Conservation (phyloP, 257 asterid genomes). For the Fraxinus cuspidata region DNA sequence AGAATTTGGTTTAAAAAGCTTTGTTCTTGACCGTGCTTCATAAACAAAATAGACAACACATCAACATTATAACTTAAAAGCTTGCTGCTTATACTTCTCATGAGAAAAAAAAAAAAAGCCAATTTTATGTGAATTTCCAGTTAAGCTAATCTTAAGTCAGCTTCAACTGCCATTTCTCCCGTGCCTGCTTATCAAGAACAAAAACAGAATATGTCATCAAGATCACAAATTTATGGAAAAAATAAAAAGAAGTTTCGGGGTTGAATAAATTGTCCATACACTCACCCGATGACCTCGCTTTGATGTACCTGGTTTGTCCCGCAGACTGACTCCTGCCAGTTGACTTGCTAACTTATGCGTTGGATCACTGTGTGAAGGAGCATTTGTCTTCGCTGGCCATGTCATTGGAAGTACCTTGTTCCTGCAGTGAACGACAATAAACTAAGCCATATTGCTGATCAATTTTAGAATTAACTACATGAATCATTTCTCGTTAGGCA, state of each 20-base stretch:
- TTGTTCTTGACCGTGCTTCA: background rate
- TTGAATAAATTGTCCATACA: background rate
- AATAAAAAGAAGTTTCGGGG: too few relatives aligned
- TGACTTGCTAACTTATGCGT: background rate
- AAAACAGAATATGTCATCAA: too few relatives aligned
- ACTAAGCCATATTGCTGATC: too few relatives aligned
- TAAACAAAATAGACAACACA: background rate
- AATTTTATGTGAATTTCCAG: background rate
- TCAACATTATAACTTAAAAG: background rate
- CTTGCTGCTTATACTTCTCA: background rate
- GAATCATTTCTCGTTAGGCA: background rate
- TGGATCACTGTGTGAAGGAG: background rate
- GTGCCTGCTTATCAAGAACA: background rate
- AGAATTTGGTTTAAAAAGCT: too few relatives aligned
- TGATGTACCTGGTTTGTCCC: background rate
- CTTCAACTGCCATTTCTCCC: background rate
- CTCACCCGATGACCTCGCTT: background rate
- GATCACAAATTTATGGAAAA: too few relatives aligned
- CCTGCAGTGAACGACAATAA: constrained; percentile 22
- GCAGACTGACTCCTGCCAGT: background rate
- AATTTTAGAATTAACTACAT: background rate
- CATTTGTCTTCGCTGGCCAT: constrained; percentile 29
- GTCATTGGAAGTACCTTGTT: constrained; percentile 32
- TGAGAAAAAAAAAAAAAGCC: background rate
- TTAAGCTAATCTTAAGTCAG: background rate